A percentile compares a stretch with the other conserved stretches of the same genome.
phyloP scores from a whole-genome alignment of 495 filamentous ascomycete species.

The Ramalina peruviana region DNA sequence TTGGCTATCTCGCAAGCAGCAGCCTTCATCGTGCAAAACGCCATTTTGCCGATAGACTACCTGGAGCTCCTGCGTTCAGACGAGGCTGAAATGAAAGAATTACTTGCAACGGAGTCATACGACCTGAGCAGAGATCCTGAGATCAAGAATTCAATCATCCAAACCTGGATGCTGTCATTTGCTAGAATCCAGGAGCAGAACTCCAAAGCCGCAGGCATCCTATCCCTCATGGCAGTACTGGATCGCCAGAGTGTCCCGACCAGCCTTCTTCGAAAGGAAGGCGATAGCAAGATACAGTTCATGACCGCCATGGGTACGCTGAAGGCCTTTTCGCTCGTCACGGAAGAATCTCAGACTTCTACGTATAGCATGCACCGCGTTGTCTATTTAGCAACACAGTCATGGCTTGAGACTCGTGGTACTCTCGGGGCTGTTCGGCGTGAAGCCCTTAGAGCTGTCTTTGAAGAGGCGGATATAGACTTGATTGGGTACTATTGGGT shows the following conservation, averaged over 20 bases:
- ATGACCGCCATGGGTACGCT: conserved; percentile 7
- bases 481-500: no score
- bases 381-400: conserved; percentile 14
- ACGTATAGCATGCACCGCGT: conserved; percentile 14
- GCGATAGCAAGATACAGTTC: conserved; percentile 8
- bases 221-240: conserved; percentile 30
- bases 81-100: conserved; percentile 20
- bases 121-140: conserved; percentile 24
- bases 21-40: conserved; percentile 32
- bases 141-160: conserved; percentile 25
- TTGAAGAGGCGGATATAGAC: no score
- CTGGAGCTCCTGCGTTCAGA: conserved; percentile 18
- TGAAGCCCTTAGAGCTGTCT: conserved; percentile 1
- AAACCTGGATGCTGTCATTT: conserved; percentile 37
- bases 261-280: conserved; percentile 12
- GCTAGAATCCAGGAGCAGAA: conserved; percentile 24
- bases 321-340: conserved; percentile 15
- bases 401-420: conserved; percentile 7
- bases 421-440: conserved; percentile 1
- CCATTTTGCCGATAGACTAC: conserved; percentile 16
- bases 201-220: conserved; percentile 24
- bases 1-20: conserved; percentile 36
- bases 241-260: conserved; percentile 30
- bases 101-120: conserved; percentile 28
- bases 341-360: neutral